Evolutionary conservation across 148 eudicot species (phyloP).

Genomic region (Talinum fruticosum): DNA sequence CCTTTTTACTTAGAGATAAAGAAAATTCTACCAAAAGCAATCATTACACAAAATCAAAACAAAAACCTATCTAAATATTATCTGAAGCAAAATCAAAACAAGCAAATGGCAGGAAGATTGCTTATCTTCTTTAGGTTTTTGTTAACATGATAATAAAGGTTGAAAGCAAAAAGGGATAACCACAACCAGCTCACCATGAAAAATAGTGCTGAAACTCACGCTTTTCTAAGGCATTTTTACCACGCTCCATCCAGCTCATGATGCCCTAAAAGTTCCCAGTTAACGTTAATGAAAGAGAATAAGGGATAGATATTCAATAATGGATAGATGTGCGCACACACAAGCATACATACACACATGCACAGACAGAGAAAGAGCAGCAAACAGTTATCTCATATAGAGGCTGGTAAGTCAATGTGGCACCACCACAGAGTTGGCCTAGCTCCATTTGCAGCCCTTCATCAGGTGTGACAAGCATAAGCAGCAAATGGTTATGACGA

Average conservation of each 20-base stretch:
- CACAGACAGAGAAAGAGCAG: not conserved
- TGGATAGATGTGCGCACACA: not conserved
- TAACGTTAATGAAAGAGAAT: slow-evolving; percentile 8
- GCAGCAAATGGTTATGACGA: slow-evolving; percentile 3
- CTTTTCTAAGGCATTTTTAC: slow-evolving; percentile 58
- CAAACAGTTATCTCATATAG: slow-evolving; percentile 53
- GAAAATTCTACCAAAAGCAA: not conserved
- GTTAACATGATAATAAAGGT: not conserved
- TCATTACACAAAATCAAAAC: not conserved
- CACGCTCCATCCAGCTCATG: slow-evolving; percentile 66
- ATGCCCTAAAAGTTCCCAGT: slow-evolving; percentile 46
- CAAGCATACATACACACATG: not conserved
- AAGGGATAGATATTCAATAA: not conserved
- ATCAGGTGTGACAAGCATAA: slow-evolving; percentile 38
- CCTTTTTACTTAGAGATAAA: not conserved
- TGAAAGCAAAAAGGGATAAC: not conserved
- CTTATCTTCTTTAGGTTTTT: not conserved
- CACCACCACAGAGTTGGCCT: slow-evolving; percentile 47
- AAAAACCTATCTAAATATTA: not conserved
- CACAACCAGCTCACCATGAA: slow-evolving; percentile 60
- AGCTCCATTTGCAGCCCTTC: slow-evolving; percentile 78
- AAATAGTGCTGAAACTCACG: slow-evolving; percentile 71
- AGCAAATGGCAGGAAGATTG: not conserved
- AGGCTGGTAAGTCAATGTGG: slow-evolving; percentile 62
- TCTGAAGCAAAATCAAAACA: not conserved